Evolutionary conservation across 1,284 basidiomycete species (phyloP).

Genomic region (Naganishia albida): DNA sequence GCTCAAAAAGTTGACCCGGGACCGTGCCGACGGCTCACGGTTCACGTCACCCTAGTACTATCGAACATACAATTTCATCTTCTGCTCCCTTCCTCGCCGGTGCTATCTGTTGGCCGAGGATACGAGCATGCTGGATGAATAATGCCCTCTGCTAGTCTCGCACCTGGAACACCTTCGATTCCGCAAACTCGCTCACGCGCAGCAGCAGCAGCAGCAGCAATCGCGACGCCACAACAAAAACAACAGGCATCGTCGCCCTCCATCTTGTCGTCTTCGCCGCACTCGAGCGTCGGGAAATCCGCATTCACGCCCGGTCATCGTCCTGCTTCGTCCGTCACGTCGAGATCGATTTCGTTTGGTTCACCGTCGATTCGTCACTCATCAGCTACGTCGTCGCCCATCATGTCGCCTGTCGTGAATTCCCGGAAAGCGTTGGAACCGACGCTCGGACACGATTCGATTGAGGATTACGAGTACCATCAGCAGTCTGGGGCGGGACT

Average conservation of each 20-base stretch:
- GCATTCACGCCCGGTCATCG: slow-evolving; percentile 9
- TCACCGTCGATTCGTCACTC: slow-evolving; percentile 4
- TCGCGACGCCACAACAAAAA: slow-evolving; percentile 1
- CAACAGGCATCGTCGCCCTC: not conserved
- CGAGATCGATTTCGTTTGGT: slow-evolving; percentile 5
- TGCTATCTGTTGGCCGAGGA: not conserved
- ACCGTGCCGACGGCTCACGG: no score
- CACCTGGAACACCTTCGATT: slow-evolving; percentile 10
- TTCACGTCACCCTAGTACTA: no score
- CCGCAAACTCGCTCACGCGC: slow-evolving; percentile 21
- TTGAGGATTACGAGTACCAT: slow-evolving; percentile 21
- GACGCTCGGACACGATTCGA: slow-evolving; percentile 23
- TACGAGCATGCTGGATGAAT: slow-evolving; percentile 5
- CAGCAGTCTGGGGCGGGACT: not conserved
- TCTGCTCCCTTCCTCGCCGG: not conserved
- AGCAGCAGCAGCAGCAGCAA: slow-evolving; percentile 17
- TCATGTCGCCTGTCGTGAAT: slow-evolving; percentile 13
- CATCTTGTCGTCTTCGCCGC: slow-evolving; percentile 11
- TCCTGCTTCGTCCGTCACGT: not conserved
- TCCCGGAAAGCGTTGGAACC: slow-evolving; percentile 24
- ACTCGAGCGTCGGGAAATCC: not conserved
- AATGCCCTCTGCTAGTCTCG: slow-evolving; percentile 9
- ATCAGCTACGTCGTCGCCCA: not conserved
- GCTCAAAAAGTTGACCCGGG: no score
- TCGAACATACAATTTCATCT: not conserved